Evolutionary conservation across 495 filamentous ascomycete genomes (phyloP).

Genomic region (Neohortaea acidophila): DNA sequence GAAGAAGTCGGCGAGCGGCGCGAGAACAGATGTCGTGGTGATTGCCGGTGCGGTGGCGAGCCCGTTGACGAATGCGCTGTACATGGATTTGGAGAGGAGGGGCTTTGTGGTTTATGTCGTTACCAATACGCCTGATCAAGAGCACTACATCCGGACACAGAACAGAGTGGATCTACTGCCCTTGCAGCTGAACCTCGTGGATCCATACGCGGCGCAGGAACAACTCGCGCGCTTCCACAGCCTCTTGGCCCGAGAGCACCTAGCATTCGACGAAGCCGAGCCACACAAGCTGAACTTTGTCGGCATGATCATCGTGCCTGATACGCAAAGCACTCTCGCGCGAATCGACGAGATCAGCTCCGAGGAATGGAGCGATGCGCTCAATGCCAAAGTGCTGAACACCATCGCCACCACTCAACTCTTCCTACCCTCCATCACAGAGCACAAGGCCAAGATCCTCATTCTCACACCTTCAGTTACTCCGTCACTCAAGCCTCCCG

Average conservation of each 20-base stretch:
- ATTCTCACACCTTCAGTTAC: conserved; percentile 76
- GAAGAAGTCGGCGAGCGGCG: conserved; percentile 62
- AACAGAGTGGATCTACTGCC: conserved; percentile 65
- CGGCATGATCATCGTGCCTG: conserved; percentile 63
- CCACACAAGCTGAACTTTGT: conserved; percentile 59
- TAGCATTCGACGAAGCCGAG: conserved; percentile 53
- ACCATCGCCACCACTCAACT: conserved; percentile 74
- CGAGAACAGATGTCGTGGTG: conserved; percentile 76
- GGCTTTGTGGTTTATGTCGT: conserved; percentile 91
- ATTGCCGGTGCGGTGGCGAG: conserved; percentile 63
- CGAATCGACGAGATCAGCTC: conserved; percentile 71
- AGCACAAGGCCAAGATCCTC: conserved; percentile 42
- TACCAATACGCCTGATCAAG: conserved; percentile 64
- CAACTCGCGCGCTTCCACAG: conserved; percentile 50
- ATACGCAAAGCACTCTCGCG: conserved; percentile 49
- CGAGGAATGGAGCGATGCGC: conserved; percentile 67
- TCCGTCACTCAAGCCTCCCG: conserved; percentile 65
- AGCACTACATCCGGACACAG: conserved; percentile 58
- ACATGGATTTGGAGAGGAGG: conserved; percentile 71
- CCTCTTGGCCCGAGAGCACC: conserved; percentile 56
- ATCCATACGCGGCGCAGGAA: conserved; percentile 33
- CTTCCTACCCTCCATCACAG: conserved; percentile 66
- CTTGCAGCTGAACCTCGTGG: conserved; percentile 66
- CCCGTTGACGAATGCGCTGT: conserved; percentile 63
- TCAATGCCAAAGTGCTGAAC: conserved; percentile 85